phyloP scores from a whole-genome alignment of 2,329 filamentous ascomycete genomes.

The Neonectria hederae region DNA sequence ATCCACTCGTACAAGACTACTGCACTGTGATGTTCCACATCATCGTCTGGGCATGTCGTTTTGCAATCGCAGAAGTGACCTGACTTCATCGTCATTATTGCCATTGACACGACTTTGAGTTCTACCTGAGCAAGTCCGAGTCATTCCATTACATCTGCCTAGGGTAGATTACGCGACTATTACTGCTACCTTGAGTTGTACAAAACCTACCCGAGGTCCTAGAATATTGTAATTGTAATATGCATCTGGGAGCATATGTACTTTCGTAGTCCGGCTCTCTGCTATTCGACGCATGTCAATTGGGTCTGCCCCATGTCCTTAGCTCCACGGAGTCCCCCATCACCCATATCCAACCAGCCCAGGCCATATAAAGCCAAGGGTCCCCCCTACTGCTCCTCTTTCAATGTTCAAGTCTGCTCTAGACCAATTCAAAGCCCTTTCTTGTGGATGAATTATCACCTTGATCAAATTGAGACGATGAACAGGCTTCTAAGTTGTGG shows the following conservation, averaged over 20 bases:
- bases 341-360: slow-evolving; percentile 10
- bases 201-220: not conserved
- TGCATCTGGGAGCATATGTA: not conserved
- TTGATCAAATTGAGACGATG: not conserved
- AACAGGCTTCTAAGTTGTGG: not conserved
- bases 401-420: not conserved
- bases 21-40: not conserved
- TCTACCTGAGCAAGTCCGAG: not conserved
- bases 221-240: too few relatives aligned
- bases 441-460: not conserved
- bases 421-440: not conserved
- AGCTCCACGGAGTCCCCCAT: slow-evolving; percentile 22
- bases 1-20: slow-evolving; percentile 6
- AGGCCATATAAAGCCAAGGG: slow-evolving; percentile 31
- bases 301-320: slow-evolving; percentile 24
- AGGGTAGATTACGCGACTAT: not conserved
- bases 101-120: not conserved
- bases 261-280: not conserved
- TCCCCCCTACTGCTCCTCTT: slow-evolving; percentile 13
- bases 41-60: not conserved
- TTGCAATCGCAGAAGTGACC: not conserved
- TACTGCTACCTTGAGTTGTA: not conserved
- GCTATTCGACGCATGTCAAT: not conserved
- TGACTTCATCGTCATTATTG: not conserved
- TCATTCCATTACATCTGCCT: not conserved